Conservation (phyloP, 257 asterid species). For the Rhazya stricta region DNA sequence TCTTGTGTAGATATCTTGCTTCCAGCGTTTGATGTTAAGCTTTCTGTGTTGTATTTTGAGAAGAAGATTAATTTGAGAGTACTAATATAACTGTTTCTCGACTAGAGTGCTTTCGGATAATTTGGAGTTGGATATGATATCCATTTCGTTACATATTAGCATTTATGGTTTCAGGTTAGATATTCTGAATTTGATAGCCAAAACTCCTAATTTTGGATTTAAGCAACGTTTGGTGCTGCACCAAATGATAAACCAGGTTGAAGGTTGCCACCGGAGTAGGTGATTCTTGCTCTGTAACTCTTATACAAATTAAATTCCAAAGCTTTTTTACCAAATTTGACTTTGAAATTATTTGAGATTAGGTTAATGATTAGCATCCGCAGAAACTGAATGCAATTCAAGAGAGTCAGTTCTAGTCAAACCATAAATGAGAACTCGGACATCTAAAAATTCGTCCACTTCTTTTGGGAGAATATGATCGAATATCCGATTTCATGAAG, state of each 20-base stretch:
- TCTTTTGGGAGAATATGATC: neutral
- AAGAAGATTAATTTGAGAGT: neutral
- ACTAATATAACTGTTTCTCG: conserved; percentile 1
- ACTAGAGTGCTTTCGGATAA: neutral
- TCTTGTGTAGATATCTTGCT: neutral
- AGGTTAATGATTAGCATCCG: no score
- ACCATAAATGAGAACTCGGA: neutral
- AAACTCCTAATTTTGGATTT: neutral
- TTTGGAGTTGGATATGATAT: neutral
- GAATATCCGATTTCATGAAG: neutral
- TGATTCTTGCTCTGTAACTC: neutral
- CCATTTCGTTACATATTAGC: neutral
- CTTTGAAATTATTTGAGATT: no score
- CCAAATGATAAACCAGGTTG: neutral
- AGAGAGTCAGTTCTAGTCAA: neutral
- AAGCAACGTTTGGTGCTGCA: neutral
- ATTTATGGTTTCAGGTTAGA: neutral
- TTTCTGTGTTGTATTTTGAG: neutral
- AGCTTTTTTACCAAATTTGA: no score
- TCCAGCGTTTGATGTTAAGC: neutral
- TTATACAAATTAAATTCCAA: no score
- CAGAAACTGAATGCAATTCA: no score
- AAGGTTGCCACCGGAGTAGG: neutral
- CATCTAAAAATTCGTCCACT: neutral
- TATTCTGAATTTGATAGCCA: neutral